A percentile compares a stretch with the other conserved stretches of the same genome.
Conservation (phyloP, 441 rosid genomes). For the Croton laevigatus region DNA sequence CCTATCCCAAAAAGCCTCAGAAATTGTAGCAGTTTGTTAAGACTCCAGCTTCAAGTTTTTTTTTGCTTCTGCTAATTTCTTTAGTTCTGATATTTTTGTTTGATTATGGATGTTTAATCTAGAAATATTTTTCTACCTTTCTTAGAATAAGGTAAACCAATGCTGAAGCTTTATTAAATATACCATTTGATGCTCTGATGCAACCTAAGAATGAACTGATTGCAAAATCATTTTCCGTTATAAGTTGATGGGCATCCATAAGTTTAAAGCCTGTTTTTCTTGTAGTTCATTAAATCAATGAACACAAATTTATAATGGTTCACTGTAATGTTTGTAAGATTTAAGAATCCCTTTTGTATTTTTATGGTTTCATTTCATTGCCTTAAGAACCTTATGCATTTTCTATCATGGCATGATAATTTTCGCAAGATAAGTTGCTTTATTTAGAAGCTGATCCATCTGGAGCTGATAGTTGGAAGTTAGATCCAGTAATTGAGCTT, state of each 20-base stretch:
- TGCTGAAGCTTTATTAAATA: background rate
- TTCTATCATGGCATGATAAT: background rate
- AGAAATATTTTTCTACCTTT: no score
- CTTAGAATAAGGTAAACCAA: no score
- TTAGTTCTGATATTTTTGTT: no score
- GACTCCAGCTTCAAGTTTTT: no score
- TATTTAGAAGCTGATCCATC: slow-evolving; percentile 68
- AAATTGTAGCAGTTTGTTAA: no score
- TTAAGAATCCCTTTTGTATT: no score
- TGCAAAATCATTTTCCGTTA: background rate
- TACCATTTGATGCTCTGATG: background rate
- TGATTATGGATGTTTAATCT: no score
- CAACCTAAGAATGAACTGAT: background rate
- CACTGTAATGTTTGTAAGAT: no score
- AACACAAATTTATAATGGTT: no score
- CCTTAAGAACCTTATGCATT: background rate
- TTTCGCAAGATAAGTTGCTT: slow-evolving; percentile 56
- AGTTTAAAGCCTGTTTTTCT: background rate
- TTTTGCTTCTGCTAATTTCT: no score
- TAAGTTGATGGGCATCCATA: background rate
- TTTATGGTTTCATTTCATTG: background rate
- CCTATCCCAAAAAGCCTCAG: no score
- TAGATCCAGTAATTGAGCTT: slow-evolving; percentile 61
- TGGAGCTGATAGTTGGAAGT: slow-evolving; percentile 72
- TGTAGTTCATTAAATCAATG: no score